These are phyloP conservation scores for Trichoderma koningiopsis DNA, from an alignment of 2,329 filamentous ascomycete species.

Conservation along the genomic window DNA sequence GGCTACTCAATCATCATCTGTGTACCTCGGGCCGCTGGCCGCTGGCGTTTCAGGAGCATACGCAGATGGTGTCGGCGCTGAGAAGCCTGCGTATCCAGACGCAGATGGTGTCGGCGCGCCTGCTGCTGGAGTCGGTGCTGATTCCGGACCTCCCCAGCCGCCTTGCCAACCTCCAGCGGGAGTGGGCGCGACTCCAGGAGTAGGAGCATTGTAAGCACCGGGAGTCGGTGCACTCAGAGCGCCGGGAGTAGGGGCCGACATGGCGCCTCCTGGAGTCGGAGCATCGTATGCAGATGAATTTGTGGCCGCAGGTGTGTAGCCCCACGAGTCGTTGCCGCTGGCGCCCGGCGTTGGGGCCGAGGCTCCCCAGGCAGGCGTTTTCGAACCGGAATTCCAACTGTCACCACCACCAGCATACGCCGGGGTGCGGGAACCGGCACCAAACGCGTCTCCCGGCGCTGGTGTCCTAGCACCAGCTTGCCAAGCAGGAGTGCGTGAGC, in stretches of 20 bases:
- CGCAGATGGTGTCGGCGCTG: constrained; percentile 67
- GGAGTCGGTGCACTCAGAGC: constrained; percentile 71
- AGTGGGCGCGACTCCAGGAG: constrained; percentile 67
- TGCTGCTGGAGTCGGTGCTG: constrained; percentile 66
- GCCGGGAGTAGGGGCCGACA: constrained; percentile 63
- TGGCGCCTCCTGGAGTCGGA: constrained; percentile 63
- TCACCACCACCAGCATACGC: constrained; percentile 61
- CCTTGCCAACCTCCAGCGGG: constrained; percentile 65
- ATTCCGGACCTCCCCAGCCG: constrained; percentile 61
- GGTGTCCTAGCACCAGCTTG: constrained; percentile 75
- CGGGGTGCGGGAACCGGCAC: constrained; percentile 68
- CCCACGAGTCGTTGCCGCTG: constrained; percentile 62
- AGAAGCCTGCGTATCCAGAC: constrained; percentile 55
- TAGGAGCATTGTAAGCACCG: constrained; percentile 66
- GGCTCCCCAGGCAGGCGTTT: constrained; percentile 73
- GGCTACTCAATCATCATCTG: constrained; percentile 49
- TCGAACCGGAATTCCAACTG: constrained; percentile 67
- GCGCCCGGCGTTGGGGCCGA: constrained; percentile 61
- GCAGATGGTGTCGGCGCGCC: constrained; percentile 71
- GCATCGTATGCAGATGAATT: constrained; percentile 64
- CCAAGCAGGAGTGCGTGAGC: constrained; percentile 75
- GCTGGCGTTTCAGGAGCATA: constrained; percentile 64
- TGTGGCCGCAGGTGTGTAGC: constrained; percentile 56
- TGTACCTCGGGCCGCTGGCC: constrained; percentile 58
- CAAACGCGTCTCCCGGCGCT: constrained; percentile 61